phyloP scores from a whole-genome alignment of 352 stramenopile species.

The Phytophthora pistaciae region DNA sequence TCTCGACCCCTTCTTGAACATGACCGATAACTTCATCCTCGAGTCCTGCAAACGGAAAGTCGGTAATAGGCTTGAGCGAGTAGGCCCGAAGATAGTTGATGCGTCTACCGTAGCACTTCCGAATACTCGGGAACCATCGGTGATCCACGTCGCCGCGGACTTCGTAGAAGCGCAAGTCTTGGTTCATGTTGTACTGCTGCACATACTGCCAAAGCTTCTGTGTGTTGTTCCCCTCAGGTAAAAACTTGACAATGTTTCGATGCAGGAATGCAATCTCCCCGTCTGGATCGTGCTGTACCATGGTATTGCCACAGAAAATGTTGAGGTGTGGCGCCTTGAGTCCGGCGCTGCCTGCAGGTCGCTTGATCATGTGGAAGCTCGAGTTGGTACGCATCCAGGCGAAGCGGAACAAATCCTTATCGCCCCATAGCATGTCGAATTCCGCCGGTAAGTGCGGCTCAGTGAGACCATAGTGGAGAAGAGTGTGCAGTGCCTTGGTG shows the following conservation, averaged over 20 bases:
- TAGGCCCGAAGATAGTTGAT: conserved; percentile 61
- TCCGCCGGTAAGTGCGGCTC: conserved; percentile 48
- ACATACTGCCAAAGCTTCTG: conserved; percentile 54
- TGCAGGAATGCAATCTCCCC: conserved; percentile 67
- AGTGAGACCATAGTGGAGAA: conserved; percentile 70
- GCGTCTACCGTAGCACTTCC: conserved; percentile 66
- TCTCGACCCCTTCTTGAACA: conserved; percentile 45
- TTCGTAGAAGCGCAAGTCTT: conserved; percentile 54
- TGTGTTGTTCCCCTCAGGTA: conserved; percentile 40
- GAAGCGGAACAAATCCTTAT: conserved; percentile 87
- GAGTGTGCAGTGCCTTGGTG: conserved; percentile 46
- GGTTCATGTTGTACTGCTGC: conserved; percentile 58
- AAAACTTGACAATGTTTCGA: conserved; percentile 72
- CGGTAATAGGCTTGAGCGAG: conserved; percentile 57
- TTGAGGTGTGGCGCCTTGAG: conserved; percentile 45
- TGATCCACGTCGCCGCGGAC: conserved; percentile 64
- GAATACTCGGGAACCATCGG: conserved; percentile 63
- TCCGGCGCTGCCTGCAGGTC: conserved; percentile 56
- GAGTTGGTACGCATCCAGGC: conserved; percentile 81
- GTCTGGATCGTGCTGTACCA: conserved; percentile 70
- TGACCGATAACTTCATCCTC: conserved; percentile 57
- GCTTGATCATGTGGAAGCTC: conserved; percentile 71
- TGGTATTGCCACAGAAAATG: conserved; percentile 76
- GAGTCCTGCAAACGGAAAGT: conserved; percentile 67
- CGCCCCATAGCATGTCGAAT: conserved; percentile 73